Evolutionary conservation across 352 stramenopile species (phyloP), one percentile per base, ranked within the genome.

Genomic region (Globisporangium mamillatum): DNA sequence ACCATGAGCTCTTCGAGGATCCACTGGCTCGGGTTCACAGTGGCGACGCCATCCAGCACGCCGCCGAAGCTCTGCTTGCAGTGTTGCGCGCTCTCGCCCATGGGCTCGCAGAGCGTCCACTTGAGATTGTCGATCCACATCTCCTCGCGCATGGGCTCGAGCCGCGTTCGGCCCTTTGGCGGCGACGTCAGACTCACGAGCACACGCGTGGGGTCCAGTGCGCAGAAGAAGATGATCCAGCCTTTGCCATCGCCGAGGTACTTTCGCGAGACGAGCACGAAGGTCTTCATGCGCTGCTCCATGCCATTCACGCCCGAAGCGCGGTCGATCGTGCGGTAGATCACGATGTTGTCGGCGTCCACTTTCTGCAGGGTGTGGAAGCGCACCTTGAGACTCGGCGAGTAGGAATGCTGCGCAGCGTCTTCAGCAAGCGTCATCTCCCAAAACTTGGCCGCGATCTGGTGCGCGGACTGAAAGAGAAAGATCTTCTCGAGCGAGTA

Each of bases 401-500:
- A 71, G 60, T 71, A 71, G 22, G 32, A 27, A 16, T 24, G 29
- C n/a, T 68, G 41, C 3, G 27, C 22, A 5, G 48, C 3, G 4
- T 68, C n/a, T 34, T 67, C 60, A 0, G 3, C n/a, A 1, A 38
- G 53, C 5, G 16, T 7, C 18, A 68, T 54, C 3, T 54, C 36
- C 66, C 66, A 71, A n/a, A 62, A 55, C n/a, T 29, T 68, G 29
- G 44, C 12, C 12, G 59, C 22, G 46, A 67, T 67, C 16, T 29
- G 4, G 9, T 56, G 50, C 0, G n/a, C 38, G 1, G 12, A 22
- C 16, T 71, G 66, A 52, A 62, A 62, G 3, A 68, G 18, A 22
- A 68, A 66, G 36, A 62, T 71, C 66, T 71, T 71, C n/a, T 66
- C 66, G 18, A 71, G 44, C 16, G 58, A 66, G 52, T 59, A 71